Evolutionary conservation across 1,139 yeast species (phyloP).

Genomic region (Lizanozyma gosingica): DNA sequence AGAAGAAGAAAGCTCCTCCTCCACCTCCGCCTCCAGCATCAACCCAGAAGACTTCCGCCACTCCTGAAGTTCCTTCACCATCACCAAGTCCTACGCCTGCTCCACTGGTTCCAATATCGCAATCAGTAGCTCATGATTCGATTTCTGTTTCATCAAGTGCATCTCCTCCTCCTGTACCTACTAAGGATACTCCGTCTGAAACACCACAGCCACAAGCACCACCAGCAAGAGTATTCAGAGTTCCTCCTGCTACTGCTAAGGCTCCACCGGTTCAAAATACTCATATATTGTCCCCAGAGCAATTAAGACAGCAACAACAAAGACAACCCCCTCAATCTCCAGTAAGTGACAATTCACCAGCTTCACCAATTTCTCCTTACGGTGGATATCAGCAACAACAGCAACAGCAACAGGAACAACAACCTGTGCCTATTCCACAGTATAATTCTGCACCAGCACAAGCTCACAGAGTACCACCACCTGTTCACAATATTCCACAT

Average conservation of each 20-base stretch:
- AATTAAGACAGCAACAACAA: constrained; percentile 6
- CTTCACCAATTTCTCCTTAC: constrained; percentile 28
- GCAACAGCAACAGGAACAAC: constrained; percentile 2
- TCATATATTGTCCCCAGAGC: constrained; percentile 6
- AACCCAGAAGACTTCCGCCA: neutral
- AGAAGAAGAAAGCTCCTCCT: constrained; percentile 37
- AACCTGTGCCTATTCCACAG: constrained; percentile 1
- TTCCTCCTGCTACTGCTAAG: constrained; percentile 6
- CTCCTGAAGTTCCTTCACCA: constrained; percentile 25
- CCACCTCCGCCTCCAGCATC: constrained; percentile 33
- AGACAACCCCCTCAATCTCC: constrained; percentile 9
- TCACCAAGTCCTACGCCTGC: constrained; percentile 15
- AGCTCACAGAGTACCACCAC: constrained; percentile 4
- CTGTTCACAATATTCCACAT: constrained; percentile 2
- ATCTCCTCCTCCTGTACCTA: constrained; percentile 9
- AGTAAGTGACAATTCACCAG: constrained; percentile 7
- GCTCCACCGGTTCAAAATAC: constrained; percentile 4
- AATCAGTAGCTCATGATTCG: constrained; percentile 10
- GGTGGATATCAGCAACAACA: constrained; percentile 19
- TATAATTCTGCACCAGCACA: constrained; percentile 4
- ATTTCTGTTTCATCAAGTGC: constrained; percentile 9
- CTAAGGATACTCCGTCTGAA: constrained; percentile 4
- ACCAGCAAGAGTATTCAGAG: constrained; percentile 8
- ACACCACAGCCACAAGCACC: constrained; percentile 9
- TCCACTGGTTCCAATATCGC: constrained; percentile 6